Evolutionary conservation across 2,329 filamentous ascomycete genomes (phyloP), one percentile per base, ranked within the genome.

Genomic region (Ceratocystiopsis sp.): DNA sequence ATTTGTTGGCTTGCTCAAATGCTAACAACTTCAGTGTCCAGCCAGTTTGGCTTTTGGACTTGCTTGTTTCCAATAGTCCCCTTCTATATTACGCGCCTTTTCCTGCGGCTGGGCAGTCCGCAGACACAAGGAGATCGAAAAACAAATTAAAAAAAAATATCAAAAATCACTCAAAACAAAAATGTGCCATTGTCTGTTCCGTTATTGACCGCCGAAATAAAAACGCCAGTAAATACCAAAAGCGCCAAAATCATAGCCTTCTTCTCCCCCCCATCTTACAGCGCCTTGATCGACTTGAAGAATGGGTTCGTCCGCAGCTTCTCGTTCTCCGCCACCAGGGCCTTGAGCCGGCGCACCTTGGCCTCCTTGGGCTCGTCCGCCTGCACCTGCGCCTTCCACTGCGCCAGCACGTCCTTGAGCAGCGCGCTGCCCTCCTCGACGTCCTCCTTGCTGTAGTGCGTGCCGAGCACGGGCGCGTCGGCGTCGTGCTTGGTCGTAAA

Each of bases 341-440:
- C 83, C 58, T 75, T 80, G 71, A 96, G 77, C 52, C 76, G 72
- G 49, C 71, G 67, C 9, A 89, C 74, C 67, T 91, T 87, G 57
- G 93, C 78, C 51, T 83, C 78, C 52, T 77, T 76, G 45, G 39
- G 32, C 25, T 40, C 39, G 17, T 14, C 35, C 2, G 61, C 68
- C 46, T 73, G 64, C 12, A 76, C 73, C 57, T 89, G 79, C 42
- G 75, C 69, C 67, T 93, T 95, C 91, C 91, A 98, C 57, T 76
- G 73, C 36, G 81, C 63, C 46, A 98, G 63, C 55, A 95, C 70
- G 39, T 80, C 73, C 63, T 96, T 96, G 40, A 98, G 67, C 61
- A 93, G 64, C 19, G 72, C 73, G 57, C 82, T 94, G 9, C 91
- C 91, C 57, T 89, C 76, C 53, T 94, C 86, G 1, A 96, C 82